Percentiles rank a stretch among this genome's conserved stretches.
Conservation (phyloP, 768 basidiomycete species). For the Rhodosporidiobolus sp. region DNA sequence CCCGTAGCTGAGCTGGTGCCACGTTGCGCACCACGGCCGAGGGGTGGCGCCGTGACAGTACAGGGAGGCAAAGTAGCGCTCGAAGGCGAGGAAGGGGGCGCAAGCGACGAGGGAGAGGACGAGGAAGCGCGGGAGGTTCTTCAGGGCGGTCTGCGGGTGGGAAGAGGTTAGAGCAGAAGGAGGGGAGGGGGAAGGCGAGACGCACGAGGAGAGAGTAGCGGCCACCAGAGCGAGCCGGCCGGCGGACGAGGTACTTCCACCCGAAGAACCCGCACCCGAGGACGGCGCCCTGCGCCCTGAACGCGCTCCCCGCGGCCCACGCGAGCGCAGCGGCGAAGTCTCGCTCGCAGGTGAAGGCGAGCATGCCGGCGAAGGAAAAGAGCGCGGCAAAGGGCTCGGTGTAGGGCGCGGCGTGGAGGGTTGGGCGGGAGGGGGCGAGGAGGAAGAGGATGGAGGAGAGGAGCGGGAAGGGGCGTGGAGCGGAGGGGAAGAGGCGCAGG, state of each 20-base stretch:
- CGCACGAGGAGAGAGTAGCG: background rate
- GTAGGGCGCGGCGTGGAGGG: constrained; percentile 68
- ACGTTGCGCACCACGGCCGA: constrained; percentile 63
- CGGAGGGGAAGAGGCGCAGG: constrained; percentile 48
- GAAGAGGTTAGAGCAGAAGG: background rate
- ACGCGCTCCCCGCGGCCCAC: constrained; percentile 64
- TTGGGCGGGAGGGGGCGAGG: constrained; percentile 74
- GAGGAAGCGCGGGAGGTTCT: constrained; percentile 49
- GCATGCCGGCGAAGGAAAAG: constrained; percentile 67
- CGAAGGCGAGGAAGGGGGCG: constrained; percentile 69
- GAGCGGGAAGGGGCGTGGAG: constrained; percentile 57
- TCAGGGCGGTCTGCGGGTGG: constrained; percentile 49
- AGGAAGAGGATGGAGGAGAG: constrained; percentile 67
- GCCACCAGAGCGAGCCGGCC: background rate
- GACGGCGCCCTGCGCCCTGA: constrained; percentile 75
- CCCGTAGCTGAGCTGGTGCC: constrained; percentile 70
- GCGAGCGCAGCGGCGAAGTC: constrained; percentile 54
- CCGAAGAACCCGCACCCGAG: constrained; percentile 67
- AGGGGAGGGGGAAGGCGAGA: background rate
- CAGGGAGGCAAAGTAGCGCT: constrained; percentile 61
- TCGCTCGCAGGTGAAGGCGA: constrained; percentile 6
- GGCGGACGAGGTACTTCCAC: constrained; percentile 64
- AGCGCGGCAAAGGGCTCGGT: constrained; percentile 83
- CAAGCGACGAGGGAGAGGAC: constrained; percentile 56
- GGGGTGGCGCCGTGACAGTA: constrained; percentile 58